Evolutionary conservation across 2,329 filamentous ascomycete genomes (phyloP).

Genomic region (Sporothrix curviconia): DNA sequence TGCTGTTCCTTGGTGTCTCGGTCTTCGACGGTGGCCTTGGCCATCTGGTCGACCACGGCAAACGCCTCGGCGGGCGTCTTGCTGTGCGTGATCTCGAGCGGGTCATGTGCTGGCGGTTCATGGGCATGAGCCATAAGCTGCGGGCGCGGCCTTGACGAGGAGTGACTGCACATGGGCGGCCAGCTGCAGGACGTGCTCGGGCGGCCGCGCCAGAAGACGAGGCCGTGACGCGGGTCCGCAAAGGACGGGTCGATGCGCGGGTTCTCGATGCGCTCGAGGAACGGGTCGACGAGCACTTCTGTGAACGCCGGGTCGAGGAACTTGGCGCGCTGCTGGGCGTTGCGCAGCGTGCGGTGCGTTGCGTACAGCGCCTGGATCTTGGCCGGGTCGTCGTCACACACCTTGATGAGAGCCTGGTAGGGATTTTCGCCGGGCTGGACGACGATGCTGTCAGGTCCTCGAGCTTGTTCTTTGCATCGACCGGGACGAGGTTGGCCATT

Average conservation of each 20-base stretch:
- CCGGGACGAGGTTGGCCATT: constrained; percentile 26
- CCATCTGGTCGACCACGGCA: constrained; percentile 50
- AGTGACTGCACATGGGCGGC: constrained; percentile 62
- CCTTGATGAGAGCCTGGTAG: constrained; percentile 65
- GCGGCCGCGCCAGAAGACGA: constrained; percentile 84
- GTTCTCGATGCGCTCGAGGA: constrained; percentile 63
- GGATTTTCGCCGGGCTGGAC: constrained; percentile 58
- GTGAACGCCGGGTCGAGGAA: constrained; percentile 63
- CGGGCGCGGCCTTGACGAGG: constrained; percentile 49
- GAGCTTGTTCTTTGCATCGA: constrained; percentile 43
- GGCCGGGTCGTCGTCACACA: constrained; percentile 58
- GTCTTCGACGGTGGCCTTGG: neutral
- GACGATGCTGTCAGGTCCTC: constrained; percentile 47
- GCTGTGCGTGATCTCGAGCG: constrained; percentile 77
- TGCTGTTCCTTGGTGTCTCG: neutral
- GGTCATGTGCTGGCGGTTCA: constrained; percentile 74
- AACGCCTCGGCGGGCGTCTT: constrained; percentile 63
- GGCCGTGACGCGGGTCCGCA: constrained; percentile 68
- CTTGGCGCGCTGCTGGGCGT: constrained; percentile 66
- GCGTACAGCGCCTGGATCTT: constrained; percentile 67
- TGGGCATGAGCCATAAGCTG: constrained; percentile 81
- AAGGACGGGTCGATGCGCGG: constrained; percentile 60
- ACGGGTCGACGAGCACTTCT: constrained; percentile 68
- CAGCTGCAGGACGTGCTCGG: constrained; percentile 61
- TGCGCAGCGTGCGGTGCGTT: constrained; percentile 67